Evolutionary conservation across 768 basidiomycete genomes (phyloP).

Genomic region (Amanita rubescens): DNA sequence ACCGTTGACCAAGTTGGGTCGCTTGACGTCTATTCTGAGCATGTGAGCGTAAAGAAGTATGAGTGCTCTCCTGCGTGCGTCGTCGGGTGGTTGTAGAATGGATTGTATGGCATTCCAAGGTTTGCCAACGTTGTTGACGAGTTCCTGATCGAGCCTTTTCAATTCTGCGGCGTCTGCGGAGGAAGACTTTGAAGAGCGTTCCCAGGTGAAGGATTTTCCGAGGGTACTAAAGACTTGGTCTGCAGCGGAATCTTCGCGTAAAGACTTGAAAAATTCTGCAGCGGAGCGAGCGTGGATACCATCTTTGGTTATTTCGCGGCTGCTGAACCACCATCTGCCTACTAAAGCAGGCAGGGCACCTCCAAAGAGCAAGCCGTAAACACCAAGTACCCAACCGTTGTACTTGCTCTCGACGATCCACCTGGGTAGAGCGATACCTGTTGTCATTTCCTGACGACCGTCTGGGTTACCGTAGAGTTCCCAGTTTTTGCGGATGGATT

Average conservation of each 20-base stretch:
- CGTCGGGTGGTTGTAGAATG: conserved; percentile 27
- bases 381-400: conserved; percentile 82
- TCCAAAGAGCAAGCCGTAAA: conserved; percentile 86
- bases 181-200: conserved; percentile 24
- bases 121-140: conserved; percentile 39
- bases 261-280: conserved; percentile 76
- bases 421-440: conserved; percentile 90
- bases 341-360: conserved; percentile 81
- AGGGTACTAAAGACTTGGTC: conserved; percentile 67
- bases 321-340: conserved; percentile 97
- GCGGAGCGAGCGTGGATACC: conserved; percentile 79
- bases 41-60: conserved; percentile 82
- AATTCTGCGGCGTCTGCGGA: conserved; percentile 34
- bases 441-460: conserved; percentile 88
- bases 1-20: conserved; percentile 58
- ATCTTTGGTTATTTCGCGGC: conserved; percentile 84
- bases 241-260: conserved; percentile 75
- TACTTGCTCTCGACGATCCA: conserved; percentile 94
- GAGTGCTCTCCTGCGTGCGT: conserved; percentile 47
- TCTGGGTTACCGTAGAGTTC: conserved; percentile 91
- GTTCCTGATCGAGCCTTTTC: conserved; percentile 36
- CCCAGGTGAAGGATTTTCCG: conserved; percentile 57
- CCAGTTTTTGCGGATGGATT: conserved; percentile 85
- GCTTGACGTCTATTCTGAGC: conserved; percentile 53
- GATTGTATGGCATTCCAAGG: conserved; percentile 45